Base-by-base conservation (phyloP, 306 rosid species). In the Quercus glauca region DNA sequence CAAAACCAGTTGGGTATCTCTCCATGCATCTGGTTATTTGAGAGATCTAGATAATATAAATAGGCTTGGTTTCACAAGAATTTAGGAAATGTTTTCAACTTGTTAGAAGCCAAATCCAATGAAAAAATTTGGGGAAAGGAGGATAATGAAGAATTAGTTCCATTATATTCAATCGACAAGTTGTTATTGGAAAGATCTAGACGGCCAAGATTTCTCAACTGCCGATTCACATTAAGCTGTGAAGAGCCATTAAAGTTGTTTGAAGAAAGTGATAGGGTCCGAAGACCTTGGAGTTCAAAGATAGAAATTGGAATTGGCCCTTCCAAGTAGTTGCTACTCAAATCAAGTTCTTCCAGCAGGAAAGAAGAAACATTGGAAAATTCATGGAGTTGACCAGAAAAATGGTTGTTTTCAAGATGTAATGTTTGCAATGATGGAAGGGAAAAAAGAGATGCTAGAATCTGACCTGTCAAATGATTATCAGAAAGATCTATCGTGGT, bases 1-100 rank as follows among this genome's bases (percentile, higher is more conserved):
- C 91, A 90, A 63, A 88, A 57, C 94, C 92, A 88, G 11, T 6
- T 57, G 25, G 94, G 94, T 12, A 90, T 57, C 14, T 70, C 20
- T 2, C 86, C 93, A 4, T 0, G 1, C 35, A 92, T 87, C 0
- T 53, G 63, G 74, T 92, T 92, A 7, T 28, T 0, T 0, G 94
- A 86, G 57, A 90, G 94, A 75, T 90, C 93, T 73, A 92, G 73
- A 76, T 0, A 0, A 0, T 0, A 0, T 43, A 90, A 69, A 5
- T 0, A 6, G 2, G 89, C 37, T 43, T 73, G 85, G 3, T 78
- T 56, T 79, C 9, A 79, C 67, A 92, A 23, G 80, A 85, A 90
- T 15, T n/a, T 0, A 0, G 95, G 93, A 18, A 90, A 56, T 2
- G 0, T 57, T 18, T 5, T 55, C 69, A 90, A 28, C 1, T 73